Evolutionary conservation across 441 rosid species (phyloP), one percentile per base, ranked within the genome.

Genomic region (Isatis lusitanica): DNA sequence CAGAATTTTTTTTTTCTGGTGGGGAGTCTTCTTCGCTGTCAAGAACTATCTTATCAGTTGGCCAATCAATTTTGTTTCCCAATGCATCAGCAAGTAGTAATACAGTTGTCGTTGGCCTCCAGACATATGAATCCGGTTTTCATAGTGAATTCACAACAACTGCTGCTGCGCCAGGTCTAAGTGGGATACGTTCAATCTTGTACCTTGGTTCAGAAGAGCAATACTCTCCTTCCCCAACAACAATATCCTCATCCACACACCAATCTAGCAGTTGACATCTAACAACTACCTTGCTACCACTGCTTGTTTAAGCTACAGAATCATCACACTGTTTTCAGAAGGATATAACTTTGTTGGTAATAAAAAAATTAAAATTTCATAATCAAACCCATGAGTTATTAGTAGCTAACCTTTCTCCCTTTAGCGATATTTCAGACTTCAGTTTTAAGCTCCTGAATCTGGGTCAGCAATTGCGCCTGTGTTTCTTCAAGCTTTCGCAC

Each of bases 241-340:
- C 53, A n/a, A 63, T 13, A 63, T 44, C 68, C 13, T 16, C 40
- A 0, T 0, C 6, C 10, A 11, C 9, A 63, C 12, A 7, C 68
- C 30, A 63, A 15, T 63, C 55, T 6, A 63, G 55, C 1, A 44
- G 26, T 5, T 63, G 68, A 63, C 68, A 63, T 55, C 28, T 58
- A 17, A 3, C 16, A 63, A 44, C 63, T 9, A 18, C 28, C 17
- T 1, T 24, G n/a, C 15, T 51, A 51, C 13, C 28, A 17, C 63
- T 17, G 35, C 38, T 28, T 6, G 38, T 47, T 24, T 48, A 28
- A 9, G 53, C 53, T 9, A 48, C 53, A 48, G 6, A 48, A 48
- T 9, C 53, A 48, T 48, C 53, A 48, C 2, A 17, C 5, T 48
- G 28, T 48, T 48, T 48, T 17, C 12, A 48, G 28, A 48, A 48